These are phyloP conservation scores for Pyrrhoderma noxium DNA, from an alignment of 1,284 basidiomycete genomes.

Conservation along the genomic window DNA sequence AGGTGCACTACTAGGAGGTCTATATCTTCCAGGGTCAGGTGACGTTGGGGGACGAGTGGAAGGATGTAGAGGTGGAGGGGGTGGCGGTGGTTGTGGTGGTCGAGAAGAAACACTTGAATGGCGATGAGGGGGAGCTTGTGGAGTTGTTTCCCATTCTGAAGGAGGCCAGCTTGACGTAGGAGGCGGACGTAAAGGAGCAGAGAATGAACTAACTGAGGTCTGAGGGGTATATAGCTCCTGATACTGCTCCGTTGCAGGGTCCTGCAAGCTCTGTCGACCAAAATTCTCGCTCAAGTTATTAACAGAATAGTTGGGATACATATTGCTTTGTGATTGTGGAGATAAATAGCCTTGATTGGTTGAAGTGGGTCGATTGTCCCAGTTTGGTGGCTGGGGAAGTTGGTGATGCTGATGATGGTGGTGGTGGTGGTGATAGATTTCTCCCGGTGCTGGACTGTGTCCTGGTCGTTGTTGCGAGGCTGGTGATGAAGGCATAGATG, in stretches of 20 bases:
- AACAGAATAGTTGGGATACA: conserved; percentile 21
- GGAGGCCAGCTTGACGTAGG: conserved; percentile 36
- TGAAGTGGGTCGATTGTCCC: conserved; percentile 26
- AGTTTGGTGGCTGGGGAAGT: conserved; percentile 22
- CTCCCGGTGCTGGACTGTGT: conserved; percentile 1
- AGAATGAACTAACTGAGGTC: conserved; percentile 9
- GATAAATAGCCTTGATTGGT: conserved; percentile 14
- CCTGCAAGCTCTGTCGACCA: conserved; percentile 23
- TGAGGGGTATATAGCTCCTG: conserved; percentile 20
- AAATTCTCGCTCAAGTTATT: conserved; percentile 22
- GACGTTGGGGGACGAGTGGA: conserved; percentile 1
- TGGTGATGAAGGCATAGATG: background rate
- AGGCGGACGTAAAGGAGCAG: conserved; percentile 15
- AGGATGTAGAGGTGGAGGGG: background rate
- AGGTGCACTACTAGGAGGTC: background rate
- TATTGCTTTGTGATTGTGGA: background rate
- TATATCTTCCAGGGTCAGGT: background rate
- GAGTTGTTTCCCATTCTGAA: conserved; percentile 33
- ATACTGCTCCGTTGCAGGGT: background rate
- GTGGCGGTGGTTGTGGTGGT: conserved; percentile 1
- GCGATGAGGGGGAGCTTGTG: conserved; percentile 18
- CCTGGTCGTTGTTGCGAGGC: background rate
- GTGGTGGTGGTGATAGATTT: background rate
- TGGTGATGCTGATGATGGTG: background rate
- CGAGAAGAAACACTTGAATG: conserved; percentile 7